Percentiles rank a stretch among this genome's conserved stretches.
phyloP scores from a whole-genome alignment of 2,329 filamentous ascomycete species.

The Mariannaea elegans region DNA sequence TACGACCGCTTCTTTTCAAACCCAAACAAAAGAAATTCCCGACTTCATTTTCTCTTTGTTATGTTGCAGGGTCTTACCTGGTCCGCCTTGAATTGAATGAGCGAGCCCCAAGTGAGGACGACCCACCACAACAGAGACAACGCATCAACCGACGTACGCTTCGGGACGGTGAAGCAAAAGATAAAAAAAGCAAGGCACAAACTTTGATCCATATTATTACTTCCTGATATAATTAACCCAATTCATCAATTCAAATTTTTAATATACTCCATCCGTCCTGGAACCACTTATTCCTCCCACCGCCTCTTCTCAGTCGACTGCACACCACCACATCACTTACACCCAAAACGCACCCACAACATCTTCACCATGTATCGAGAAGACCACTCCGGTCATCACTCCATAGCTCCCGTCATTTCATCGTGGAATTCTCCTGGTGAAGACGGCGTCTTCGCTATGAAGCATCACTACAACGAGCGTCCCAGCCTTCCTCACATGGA shows the following conservation, averaged over 20 bases:
- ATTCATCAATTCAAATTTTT: constrained; percentile 14
- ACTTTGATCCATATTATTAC: neutral
- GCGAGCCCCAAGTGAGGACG: constrained; percentile 14
- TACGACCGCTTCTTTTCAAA: neutral
- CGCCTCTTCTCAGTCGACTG: constrained; percentile 7
- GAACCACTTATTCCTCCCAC: constrained; percentile 1
- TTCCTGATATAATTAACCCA: neutral
- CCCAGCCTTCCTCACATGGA: constrained; percentile 11
- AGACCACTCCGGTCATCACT: constrained; percentile 30
- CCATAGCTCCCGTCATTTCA: constrained; percentile 29
- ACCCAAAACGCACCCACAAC: neutral
- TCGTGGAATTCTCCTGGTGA: constrained; percentile 29
- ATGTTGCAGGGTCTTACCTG: constrained; percentile 15
- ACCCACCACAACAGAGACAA: constrained; percentile 37
- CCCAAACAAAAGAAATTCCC: neutral
- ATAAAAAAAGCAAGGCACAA: constrained; percentile 14
- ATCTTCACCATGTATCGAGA: constrained; percentile 33
- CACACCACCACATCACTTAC: neutral
- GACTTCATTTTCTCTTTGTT: neutral
- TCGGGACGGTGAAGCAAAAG: constrained; percentile 20
- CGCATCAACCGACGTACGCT: constrained; percentile 29
- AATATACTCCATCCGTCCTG: neutral
- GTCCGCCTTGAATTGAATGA: neutral
- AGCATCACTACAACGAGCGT: constrained; percentile 25
- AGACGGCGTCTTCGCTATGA: constrained; percentile 22